phyloP scores from a whole-genome alignment of 106 monocot genomes.

The Vanilla planifolia region DNA sequence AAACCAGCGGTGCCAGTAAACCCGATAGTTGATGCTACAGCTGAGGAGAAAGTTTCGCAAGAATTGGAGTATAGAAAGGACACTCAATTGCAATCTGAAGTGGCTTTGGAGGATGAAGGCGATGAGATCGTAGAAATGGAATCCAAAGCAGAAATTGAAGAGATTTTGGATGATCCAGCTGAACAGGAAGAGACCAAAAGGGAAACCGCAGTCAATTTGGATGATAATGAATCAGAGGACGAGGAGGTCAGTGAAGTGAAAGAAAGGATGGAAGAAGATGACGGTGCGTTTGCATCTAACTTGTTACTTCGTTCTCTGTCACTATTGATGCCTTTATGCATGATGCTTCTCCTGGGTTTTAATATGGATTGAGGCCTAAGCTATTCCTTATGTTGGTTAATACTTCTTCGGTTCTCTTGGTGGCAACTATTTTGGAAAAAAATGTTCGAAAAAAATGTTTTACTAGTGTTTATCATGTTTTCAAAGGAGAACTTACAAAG shows the following conservation, averaged over 20 bases:
- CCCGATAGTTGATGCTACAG: background rate
- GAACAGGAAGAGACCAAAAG: background rate
- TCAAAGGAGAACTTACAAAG: too few relatives aligned
- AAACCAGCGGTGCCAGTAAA: background rate
- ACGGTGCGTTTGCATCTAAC: background rate
- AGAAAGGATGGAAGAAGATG: background rate
- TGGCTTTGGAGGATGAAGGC: background rate
- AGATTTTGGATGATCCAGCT: too few relatives aligned
- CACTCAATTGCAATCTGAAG: background rate
- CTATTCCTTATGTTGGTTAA: background rate
- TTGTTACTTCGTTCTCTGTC: background rate
- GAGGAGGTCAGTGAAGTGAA: background rate
- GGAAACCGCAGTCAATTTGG: too few relatives aligned
- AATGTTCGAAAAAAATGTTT: background rate
- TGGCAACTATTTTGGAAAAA: background rate
- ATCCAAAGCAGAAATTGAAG: too few relatives aligned
- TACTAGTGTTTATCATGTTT: too few relatives aligned
- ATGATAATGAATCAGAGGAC: background rate
- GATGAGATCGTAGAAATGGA: background rate
- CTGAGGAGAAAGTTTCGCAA: background rate
- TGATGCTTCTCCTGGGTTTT: too few relatives aligned
- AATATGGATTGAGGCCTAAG: background rate
- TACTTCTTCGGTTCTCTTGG: background rate
- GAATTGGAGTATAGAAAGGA: background rate
- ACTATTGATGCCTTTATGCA: too few relatives aligned